Evolutionary conservation across 306 rosid species (phyloP), one percentile per base, ranked within the genome.

Genomic region (Corylus avellana): DNA sequence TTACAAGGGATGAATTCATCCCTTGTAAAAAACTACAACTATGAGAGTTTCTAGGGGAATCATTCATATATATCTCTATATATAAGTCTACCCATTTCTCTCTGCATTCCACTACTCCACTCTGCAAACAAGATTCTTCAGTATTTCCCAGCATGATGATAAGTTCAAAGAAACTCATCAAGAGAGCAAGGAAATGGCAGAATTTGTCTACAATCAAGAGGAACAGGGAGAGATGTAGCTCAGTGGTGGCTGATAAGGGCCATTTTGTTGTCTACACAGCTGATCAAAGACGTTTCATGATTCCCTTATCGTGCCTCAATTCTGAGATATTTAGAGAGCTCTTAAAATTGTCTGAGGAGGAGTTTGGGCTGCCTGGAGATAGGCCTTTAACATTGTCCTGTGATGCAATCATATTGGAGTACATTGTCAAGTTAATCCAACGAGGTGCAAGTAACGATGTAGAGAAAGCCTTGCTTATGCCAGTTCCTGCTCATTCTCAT

Each of bases 351-450:
- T 75, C 86, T 61, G 77, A 66, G 62, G 86, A 82, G 53, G 82
- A 76, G 42, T 82, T 75, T 75, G 88, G 88, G 25, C 14, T 75
- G 47, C 62, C 86, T 10, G 56, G 67, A 2, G 44, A 57, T 20
- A 78, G 86, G 12, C 84, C 86, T 1, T 63, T 85, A n/a, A 72
- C 49, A 27, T 70, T 85, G 57, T 81, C 84, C 6, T 85, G 86
- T 78, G 88, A 85, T 80, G 80, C 81, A 35, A 47, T 63, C n/a
- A 75, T 79, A 39, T 48, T 85, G 76, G 64, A 75, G 16, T 72
- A 79, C 42, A 57, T 39, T 1, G 74, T 82, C 35, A 56, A 55
- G 13, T 74, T 79, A 51, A 75, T 85, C 74, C 83, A 55, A 75
- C 18, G 71, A 37, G 83, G 71, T 22, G 73, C 78, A 1, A 56